Conservation (phyloP, 148 eudicot species). For the Silene uniflora region DNA sequence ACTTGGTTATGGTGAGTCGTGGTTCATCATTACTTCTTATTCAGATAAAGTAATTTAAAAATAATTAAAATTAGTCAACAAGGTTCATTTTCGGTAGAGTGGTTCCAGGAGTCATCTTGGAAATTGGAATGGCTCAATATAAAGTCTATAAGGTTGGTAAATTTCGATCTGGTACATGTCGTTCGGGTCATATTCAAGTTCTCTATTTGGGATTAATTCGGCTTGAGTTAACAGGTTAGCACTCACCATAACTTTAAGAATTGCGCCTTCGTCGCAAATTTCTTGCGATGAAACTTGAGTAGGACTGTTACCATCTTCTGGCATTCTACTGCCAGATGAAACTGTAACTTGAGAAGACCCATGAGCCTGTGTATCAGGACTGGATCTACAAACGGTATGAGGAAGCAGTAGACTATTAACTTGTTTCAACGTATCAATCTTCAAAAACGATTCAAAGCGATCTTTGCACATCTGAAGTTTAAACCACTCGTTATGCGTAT, state of each 20-base stretch:
- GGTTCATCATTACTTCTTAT: neutral
- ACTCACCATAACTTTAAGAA: constrained; percentile 95
- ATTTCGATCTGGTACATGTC: neutral
- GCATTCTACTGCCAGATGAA: constrained; percentile 56
- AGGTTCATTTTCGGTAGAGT: neutral
- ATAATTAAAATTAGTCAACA: neutral
- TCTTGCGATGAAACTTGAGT: constrained; percentile 60
- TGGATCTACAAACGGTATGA: constrained; percentile 43
- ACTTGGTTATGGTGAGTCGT: neutral
- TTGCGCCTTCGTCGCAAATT: constrained; percentile 69
- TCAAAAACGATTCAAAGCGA: constrained; percentile 74
- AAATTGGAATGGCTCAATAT: neutral
- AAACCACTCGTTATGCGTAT: constrained; percentile 81
- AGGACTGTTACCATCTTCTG: constrained; percentile 70
- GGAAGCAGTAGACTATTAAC: constrained; percentile 39
- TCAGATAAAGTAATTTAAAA: neutral
- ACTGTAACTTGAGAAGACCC: constrained; percentile 64
- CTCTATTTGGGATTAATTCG: neutral
- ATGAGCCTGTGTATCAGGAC: constrained; percentile 38
- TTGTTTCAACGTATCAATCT: constrained; percentile 68
- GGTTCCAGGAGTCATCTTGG: neutral
- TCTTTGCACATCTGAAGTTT: constrained; percentile 92
- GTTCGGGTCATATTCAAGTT: neutral
- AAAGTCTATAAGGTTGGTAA: no score
- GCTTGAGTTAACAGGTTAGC: neutral